Base-by-base conservation (phyloP, 2,329 filamentous ascomycete genomes). In the Aspergillus unguis region DNA sequence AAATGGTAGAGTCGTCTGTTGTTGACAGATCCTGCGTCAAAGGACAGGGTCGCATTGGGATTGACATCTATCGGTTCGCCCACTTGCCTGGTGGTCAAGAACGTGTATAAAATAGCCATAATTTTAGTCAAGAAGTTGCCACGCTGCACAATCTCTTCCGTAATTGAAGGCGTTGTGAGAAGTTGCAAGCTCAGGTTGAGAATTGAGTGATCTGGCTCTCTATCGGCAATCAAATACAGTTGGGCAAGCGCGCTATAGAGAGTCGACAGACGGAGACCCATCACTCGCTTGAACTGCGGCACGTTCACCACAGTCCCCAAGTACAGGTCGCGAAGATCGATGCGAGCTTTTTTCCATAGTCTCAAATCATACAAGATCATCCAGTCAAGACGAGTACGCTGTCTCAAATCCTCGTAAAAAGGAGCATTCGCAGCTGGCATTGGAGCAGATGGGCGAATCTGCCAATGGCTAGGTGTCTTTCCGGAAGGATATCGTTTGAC, bases 1-100 rank as follows among this genome's bases (percentile, higher is more conserved):
- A 99, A 99, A 71, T 97, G 94, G 65, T 96, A 96, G 80, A 99
- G 91, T 32, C 94, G 85, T 44, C 94, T 81, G 69, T 99, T 99
- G 0, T 92, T 95, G 11, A 97, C 90, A 1, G 92, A 94, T 1
- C 94, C 94, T 32, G 90, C 88, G 68, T 99, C 94, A 64, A 97
- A 96, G 0, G 91, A 90, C 44, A 99, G 78, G 1, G 91, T 91
- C 2, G 91, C 92, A 62, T 85, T 87, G 0, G 90, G 87, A 52
- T 90, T 87, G 38, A 97, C 87, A 59, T 96, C 88, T 75, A 89
- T 88, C 0, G 94, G 92, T 68, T 96, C 92, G 1, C 92, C 92
- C 36, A 99, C 94, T 77, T 99, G 94, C 47, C 95, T 83, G 4
- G 91, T 96, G 0, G 94, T 99, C 36, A 99, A 75, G 75, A 99